Evolutionary conservation across 108 stramenopile genomes (phyloP).

Genomic region (Conticribra guillardii): DNA sequence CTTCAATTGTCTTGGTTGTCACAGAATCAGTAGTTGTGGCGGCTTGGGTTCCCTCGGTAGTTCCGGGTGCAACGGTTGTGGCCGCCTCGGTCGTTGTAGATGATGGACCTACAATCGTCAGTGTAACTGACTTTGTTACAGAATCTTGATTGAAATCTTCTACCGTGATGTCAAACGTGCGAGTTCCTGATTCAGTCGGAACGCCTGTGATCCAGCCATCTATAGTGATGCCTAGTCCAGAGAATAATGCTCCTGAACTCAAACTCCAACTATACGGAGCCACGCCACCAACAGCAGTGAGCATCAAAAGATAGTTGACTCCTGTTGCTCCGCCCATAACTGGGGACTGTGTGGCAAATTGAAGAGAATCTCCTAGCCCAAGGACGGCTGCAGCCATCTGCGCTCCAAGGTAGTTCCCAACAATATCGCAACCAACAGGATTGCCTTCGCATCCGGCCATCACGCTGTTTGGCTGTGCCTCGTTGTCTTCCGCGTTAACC

Average conservation of each 20-base stretch:
- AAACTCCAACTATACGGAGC: constrained; percentile 7
- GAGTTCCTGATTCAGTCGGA: not conserved
- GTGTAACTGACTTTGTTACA: not conserved
- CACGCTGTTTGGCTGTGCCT: not conserved
- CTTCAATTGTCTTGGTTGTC: too few species aligned
- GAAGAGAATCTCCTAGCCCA: not conserved
- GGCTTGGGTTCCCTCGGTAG: too few species aligned
- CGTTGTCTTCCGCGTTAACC: too few species aligned
- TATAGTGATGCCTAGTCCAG: not conserved
- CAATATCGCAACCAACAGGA: constrained; percentile 8
- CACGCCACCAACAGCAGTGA: constrained; percentile 8
- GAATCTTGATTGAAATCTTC: not conserved
- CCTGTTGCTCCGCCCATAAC: constrained; percentile 4
- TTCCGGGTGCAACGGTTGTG: too few species aligned
- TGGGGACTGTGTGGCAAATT: constrained; percentile 16
- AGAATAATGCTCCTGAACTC: constrained; percentile 1
- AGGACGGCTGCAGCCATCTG: constrained; percentile 13
- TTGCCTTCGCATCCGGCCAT: not conserved
- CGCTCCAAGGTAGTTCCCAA: constrained; percentile 14
- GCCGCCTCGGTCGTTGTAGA: not conserved
- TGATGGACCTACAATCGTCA: constrained; percentile 7
- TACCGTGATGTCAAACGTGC: not conserved
- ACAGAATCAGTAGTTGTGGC: too few species aligned
- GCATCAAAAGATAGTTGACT: constrained; percentile 14
- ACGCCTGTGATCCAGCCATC: constrained; percentile 9